These are phyloP conservation scores for Chenopodium berlandieri DNA, from an alignment of 148 eudicot species.

Conservation along the genomic window DNA sequence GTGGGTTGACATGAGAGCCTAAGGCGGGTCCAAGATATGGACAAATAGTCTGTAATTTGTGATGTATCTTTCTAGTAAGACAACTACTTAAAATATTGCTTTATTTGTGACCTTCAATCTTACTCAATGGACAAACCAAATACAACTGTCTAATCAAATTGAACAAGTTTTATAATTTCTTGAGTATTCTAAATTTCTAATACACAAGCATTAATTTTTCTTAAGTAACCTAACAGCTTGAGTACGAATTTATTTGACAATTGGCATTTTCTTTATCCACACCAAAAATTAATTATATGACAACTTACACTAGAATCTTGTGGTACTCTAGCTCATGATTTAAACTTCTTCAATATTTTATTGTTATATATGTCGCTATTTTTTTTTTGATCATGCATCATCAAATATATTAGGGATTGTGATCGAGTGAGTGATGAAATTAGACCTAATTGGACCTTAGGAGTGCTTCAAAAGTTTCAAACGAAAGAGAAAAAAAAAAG, in stretches of 20 bases:
- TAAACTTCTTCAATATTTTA: not conserved
- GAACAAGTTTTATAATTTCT: not conserved
- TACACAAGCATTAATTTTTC: too few species aligned
- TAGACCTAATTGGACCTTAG: not conserved
- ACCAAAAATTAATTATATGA: not conserved
- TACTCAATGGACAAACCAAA: not conserved
- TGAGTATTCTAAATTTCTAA: not conserved
- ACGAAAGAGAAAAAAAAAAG: not conserved
- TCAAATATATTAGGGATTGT: not conserved
- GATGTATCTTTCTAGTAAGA: not conserved
- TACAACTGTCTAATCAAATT: not conserved
- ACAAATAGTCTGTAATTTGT: not conserved
- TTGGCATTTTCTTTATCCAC: not conserved
- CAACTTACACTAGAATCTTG: not conserved
- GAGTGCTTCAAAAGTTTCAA: slow-evolving; percentile 9
- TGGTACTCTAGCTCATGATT: not conserved
- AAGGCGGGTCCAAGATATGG: not conserved
- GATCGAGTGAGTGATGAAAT: not conserved
- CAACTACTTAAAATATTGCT: not conserved
- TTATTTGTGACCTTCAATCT: not conserved
- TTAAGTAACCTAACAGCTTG: not conserved
- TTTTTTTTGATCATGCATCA: not conserved
- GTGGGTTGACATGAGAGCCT: not conserved
- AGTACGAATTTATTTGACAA: not conserved
- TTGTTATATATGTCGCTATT: not conserved